phyloP scores from a whole-genome alignment of 352 stramenopile species.

The Phytophthora melonis region DNA sequence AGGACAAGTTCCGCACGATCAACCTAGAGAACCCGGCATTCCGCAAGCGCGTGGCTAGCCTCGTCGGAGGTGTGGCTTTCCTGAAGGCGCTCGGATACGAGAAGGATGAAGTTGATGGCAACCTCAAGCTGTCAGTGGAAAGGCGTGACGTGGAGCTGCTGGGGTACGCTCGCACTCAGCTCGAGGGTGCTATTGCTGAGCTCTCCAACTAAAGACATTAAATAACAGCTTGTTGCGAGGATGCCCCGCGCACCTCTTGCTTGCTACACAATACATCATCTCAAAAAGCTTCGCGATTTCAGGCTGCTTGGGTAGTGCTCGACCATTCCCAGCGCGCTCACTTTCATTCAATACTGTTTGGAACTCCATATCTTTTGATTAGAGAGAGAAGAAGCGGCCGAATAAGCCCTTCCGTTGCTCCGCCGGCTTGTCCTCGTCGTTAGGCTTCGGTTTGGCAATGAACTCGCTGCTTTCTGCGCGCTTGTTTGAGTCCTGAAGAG shows the following conservation, averaged over 20 bases:
- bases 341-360: slow-evolving; percentile 31
- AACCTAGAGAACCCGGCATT: slow-evolving; percentile 93
- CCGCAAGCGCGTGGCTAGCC: slow-evolving; percentile 87
- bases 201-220: slow-evolving; percentile 52
- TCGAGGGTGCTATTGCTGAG: slow-evolving; percentile 72
- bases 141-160: slow-evolving; percentile 71
- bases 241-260: background rate
- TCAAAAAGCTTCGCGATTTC: slow-evolving; percentile 11
- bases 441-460: slow-evolving; percentile 14
- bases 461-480: slow-evolving; percentile 31
- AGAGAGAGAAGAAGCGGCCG: slow-evolving; percentile 79
- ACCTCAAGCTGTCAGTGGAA: slow-evolving; percentile 71
- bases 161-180: slow-evolving; percentile 61
- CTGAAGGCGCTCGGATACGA: slow-evolving; percentile 91
- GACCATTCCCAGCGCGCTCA: slow-evolving; percentile 2
- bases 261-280: slow-evolving; percentile 3
- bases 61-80: slow-evolving; percentile 87
- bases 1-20: slow-evolving; percentile 93
- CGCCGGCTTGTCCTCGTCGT: slow-evolving; percentile 33
- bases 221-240: background rate
- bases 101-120: slow-evolving; percentile 79
- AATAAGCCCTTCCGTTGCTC: slow-evolving; percentile 66
- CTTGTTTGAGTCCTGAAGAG: slow-evolving; percentile 51
- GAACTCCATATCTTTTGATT: slow-evolving; percentile 19
- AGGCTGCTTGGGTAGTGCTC: background rate